Conservation (phyloP, 768 basidiomycete genomes). For the Trametes maxima region DNA sequence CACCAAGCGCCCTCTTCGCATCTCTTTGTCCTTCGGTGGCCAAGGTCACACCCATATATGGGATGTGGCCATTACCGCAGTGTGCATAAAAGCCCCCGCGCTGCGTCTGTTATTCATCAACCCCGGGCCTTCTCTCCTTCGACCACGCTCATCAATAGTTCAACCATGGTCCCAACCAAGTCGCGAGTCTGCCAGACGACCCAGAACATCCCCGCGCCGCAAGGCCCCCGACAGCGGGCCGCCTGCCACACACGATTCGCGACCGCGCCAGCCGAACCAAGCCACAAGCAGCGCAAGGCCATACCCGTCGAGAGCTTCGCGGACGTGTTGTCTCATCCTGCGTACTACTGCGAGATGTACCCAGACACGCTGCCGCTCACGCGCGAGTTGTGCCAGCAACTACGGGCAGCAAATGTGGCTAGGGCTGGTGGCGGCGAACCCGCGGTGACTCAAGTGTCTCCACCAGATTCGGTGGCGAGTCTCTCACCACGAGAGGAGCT, state of each 20-base stretch:
- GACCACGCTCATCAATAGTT: not conserved
- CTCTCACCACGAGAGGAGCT: not conserved
- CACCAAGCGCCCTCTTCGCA: too few species aligned
- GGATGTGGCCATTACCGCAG: not conserved
- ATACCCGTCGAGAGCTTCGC: constrained; percentile 1
- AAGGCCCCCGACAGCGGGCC: not conserved
- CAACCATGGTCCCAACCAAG: not conserved
- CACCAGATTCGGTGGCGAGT: not conserved
- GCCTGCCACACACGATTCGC: not conserved
- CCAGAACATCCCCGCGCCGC: not conserved
- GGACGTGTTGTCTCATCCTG: not conserved
- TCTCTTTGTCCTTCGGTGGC: too few species aligned
- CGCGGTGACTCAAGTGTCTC: not conserved
- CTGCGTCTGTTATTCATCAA: not conserved
- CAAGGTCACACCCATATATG: too few species aligned
- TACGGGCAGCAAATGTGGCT: not conserved
- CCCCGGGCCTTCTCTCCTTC: not conserved
- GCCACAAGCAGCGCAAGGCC: not conserved
- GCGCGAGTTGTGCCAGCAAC: not conserved
- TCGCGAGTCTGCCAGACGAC: not conserved
- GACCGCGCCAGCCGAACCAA: not conserved
- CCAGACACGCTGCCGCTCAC: constrained; percentile 4
- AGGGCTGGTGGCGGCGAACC: not conserved
- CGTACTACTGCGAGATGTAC: constrained; percentile 1
- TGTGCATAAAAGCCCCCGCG: not conserved